Base-by-base conservation (phyloP, 2,329 filamentous ascomycete species). In the Botrytis elliptica region DNA sequence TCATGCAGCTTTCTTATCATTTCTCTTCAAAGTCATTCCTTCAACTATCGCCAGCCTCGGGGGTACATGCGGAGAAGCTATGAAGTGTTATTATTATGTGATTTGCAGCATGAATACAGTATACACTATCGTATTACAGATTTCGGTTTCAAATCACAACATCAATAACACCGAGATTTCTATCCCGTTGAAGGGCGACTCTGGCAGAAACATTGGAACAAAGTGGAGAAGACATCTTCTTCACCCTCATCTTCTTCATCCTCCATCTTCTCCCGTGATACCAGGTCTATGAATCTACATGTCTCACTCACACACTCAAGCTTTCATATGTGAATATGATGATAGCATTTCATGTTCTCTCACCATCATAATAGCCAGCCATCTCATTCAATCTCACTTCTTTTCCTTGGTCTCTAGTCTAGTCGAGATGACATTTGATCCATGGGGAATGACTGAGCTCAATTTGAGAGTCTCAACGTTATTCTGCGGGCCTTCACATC, bases 401-500 rank as follows among this genome's bases (percentile, higher is more conserved):
- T 40, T 38, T 36, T 20, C 33, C 64, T 38, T 29, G 7, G 49
- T 7, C 22, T 33, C 25, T 25, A 6, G 4, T 52, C 49, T n/a
- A n/a, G 8, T 40, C 46, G n/a, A 4, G 33, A 29, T 22, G 6
- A 20, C 0, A 52, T 29, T 4, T 12, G 14, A 38, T 3, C 22
- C 3, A 20, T 38, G 20, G 22, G 16, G 14, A 9, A 38, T 52
- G 33, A 52, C 0, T 38, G 5, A 67, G 40, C 40, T 16, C 12
- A 42, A 22, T 4, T 38, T 14, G 22, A 52, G 49, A 6, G 10
- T 6, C 4, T 14, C 5, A 1, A 0, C 14, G 6, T n/a, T 4
- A 6, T 38, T 4, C 4, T n/a, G 1, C 7, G 40, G 33, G 8
- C 18, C 33, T 20, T 55, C 4, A 1, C 3, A 33, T 18, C 0